Percentiles rank a stretch among this genome's conserved stretches.
Evolutionary conservation across 2,329 filamentous ascomycete genomes (phyloP).

Genomic region (Penicillium capsulatum): DNA sequence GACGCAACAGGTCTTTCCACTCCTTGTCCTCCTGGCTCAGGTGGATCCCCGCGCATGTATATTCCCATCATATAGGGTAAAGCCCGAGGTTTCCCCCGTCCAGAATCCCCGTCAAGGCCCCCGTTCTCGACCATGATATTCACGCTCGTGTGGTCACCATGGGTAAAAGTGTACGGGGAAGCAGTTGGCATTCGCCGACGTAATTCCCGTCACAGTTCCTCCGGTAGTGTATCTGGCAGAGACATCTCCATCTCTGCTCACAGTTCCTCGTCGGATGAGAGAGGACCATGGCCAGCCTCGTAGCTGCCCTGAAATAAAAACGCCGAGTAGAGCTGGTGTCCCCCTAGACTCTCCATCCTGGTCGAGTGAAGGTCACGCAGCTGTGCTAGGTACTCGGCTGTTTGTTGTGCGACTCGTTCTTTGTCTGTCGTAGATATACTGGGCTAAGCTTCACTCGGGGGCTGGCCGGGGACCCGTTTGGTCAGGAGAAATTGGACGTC

Average conservation of each 20-base stretch:
- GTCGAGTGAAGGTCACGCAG: conserved; percentile 17
- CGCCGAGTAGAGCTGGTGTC: conserved; percentile 11
- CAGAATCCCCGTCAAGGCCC: conserved; percentile 34
- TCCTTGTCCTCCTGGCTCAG: conserved; percentile 6
- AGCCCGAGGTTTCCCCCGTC: conserved; percentile 39
- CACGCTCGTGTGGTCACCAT: conserved; percentile 34
- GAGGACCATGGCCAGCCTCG: conserved; percentile 6
- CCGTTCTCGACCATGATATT: conserved; percentile 42
- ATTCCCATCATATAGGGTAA: conserved; percentile 38
- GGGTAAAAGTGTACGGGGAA: conserved; percentile 36
- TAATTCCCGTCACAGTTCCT: conserved; percentile 9
- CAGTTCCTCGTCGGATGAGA: conserved; percentile 14
- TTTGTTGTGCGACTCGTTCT: conserved; percentile 23
- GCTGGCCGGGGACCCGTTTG: conserved; percentile 16
- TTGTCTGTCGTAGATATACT: conserved; percentile 14
- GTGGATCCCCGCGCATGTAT: conserved; percentile 6
- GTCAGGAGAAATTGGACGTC: conserved; percentile 13
- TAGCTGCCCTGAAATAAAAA: conserved; percentile 13
- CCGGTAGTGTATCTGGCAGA: conserved; percentile 11
- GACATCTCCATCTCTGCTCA: conserved; percentile 12
- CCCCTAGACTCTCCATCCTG: conserved; percentile 14
- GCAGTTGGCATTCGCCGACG: conserved; percentile 17
- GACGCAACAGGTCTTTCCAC: conserved; percentile 13
- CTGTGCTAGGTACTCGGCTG: conserved; percentile 18
- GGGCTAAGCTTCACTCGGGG: conserved; percentile 15